These are phyloP conservation scores for Staphylotrichum longicolle DNA, from an alignment of 495 filamentous ascomycete species.

Conservation along the genomic window DNA sequence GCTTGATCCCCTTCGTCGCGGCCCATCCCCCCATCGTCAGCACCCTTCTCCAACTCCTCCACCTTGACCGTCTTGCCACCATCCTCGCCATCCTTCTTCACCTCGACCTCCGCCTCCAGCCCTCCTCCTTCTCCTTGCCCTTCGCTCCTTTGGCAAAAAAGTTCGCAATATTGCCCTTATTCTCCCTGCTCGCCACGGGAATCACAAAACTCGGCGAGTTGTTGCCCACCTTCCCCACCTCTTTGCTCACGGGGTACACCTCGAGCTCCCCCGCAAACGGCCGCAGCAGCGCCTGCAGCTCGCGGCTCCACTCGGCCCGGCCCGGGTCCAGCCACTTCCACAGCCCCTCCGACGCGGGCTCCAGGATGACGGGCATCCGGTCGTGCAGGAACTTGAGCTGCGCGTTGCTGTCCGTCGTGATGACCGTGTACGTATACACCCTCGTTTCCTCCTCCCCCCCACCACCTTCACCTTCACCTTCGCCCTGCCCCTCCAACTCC, in stretches of 20 bases:
- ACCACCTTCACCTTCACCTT: neutral
- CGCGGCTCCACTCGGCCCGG: slow-evolving; percentile 67
- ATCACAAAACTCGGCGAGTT: slow-evolving; percentile 80
- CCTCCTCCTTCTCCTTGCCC: slow-evolving; percentile 36
- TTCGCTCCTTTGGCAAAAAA: slow-evolving; percentile 63
- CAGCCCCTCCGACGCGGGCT: slow-evolving; percentile 69
- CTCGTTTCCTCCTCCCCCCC: no score
- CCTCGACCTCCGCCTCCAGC: slow-evolving; percentile 30
- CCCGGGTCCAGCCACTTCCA: slow-evolving; percentile 76
- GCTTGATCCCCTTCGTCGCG: slow-evolving; percentile 50
- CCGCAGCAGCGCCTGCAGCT: slow-evolving; percentile 71
- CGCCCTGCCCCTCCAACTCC: slow-evolving; percentile 16
- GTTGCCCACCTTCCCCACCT: slow-evolving; percentile 95
- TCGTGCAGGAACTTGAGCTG: slow-evolving; percentile 85
- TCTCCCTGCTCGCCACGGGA: slow-evolving; percentile 75
- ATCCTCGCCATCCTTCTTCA: slow-evolving; percentile 21
- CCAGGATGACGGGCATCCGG: slow-evolving; percentile 91
- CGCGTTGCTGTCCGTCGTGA: slow-evolving; percentile 80
- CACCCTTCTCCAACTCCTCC: slow-evolving; percentile 14
- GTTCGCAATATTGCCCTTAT: slow-evolving; percentile 88
- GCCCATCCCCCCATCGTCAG: slow-evolving; percentile 15
- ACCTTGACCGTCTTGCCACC: slow-evolving; percentile 21
- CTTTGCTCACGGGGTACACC: slow-evolving; percentile 79
- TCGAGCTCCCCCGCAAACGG: slow-evolving; percentile 80
- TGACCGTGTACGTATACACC: slow-evolving; percentile 80